Base-by-base conservation (phyloP, 192 early-diverging fungal species). In the Backusella luteola region DNA sequence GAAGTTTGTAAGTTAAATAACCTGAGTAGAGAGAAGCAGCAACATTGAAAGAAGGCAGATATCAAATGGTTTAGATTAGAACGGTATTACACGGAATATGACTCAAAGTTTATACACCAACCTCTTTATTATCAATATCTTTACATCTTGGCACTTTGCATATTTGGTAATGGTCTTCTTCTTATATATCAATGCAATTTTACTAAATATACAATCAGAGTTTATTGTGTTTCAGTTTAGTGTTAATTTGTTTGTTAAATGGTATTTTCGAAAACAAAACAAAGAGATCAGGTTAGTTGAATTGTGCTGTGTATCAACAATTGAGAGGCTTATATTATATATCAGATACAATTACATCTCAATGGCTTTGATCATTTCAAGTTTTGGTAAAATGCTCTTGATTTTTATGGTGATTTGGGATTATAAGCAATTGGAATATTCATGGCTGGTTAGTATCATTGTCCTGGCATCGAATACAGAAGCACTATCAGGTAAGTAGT, bases 341-440 rank as follows among this genome's bases (percentile, higher is more conserved):
- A 59, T 23, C 19, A 90, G 88, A 52, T 89, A 89, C 80, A 92
- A 92, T 78, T 86, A 86, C 66, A 82, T 93, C 9, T 85, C 90
- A 0, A 90, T 89, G 6, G 91, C 93, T 6, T 77, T 96, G 66
- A 91, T 95, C 26, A 89, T 96, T 23, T 95, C 94, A 17, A 90
- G 90, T 59, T 96, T 96, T 87, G 95, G 93, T 38, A 95, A 94
- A 81, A 88, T 97, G 73, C 81, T 97, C 73, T 85, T 93, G 66
- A 93, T 97, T 17, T 81, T 96, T 59, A 93, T 96, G 88, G 95
- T 96, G 3, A 93, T 97, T 66, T 97, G 96, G 96, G 92, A 96
- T 73, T 96, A 96, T 79, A 90, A 90, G 35, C 89, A 93, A 77
- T 79, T 93, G 4, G 91, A 94, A n/a, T 91, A 93, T 66, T 90